Percentiles rank a stretch among this genome's conserved stretches.
phyloP scores from a whole-genome alignment of 2,329 filamentous ascomycete species.

The Ceratocystis ficicola region DNA sequence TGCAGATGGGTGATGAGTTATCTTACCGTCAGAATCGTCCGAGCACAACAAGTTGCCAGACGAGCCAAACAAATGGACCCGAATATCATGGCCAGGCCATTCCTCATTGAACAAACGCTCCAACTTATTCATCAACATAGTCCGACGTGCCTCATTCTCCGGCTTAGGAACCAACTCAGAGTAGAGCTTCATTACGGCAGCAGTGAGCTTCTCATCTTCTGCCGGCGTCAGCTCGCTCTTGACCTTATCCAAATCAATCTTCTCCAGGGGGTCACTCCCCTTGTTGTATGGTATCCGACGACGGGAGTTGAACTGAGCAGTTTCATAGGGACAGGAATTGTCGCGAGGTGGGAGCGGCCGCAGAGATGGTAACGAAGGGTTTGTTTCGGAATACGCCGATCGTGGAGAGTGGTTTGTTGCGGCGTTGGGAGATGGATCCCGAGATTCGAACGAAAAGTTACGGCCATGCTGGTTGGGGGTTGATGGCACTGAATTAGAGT shows the following conservation, averaged over 20 bases:
- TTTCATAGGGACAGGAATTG: constrained; percentile 76
- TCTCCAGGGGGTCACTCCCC: constrained; percentile 66
- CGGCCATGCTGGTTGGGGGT: constrained; percentile 83
- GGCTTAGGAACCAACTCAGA: constrained; percentile 69
- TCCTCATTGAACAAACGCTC: constrained; percentile 77
- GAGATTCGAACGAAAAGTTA: constrained; percentile 67
- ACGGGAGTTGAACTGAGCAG: constrained; percentile 65
- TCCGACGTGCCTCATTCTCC: constrained; percentile 63
- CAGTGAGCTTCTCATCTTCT: constrained; percentile 62
- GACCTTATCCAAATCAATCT: constrained; percentile 57
- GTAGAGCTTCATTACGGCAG: constrained; percentile 77
- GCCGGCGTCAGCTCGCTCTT: constrained; percentile 58
- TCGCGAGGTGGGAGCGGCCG: constrained; percentile 48
- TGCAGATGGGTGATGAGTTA: background rate
- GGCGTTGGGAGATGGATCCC: constrained; percentile 65
- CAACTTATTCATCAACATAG: constrained; percentile 71
- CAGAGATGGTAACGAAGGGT: constrained; percentile 57
- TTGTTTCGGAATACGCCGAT: constrained; percentile 82
- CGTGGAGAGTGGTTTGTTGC: constrained; percentile 72
- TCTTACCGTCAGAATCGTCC: constrained; percentile 83
- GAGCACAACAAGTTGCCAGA: constrained; percentile 92
- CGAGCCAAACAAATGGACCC: constrained; percentile 91
- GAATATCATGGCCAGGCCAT: constrained; percentile 84
- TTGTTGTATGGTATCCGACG: constrained; percentile 85
- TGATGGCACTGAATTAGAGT: constrained; percentile 84